Percentiles rank a stretch among this genome's conserved stretches.
phyloP scores from a whole-genome alignment of 2,329 filamentous ascomycete species.

The Cordyceps javanica region DNA sequence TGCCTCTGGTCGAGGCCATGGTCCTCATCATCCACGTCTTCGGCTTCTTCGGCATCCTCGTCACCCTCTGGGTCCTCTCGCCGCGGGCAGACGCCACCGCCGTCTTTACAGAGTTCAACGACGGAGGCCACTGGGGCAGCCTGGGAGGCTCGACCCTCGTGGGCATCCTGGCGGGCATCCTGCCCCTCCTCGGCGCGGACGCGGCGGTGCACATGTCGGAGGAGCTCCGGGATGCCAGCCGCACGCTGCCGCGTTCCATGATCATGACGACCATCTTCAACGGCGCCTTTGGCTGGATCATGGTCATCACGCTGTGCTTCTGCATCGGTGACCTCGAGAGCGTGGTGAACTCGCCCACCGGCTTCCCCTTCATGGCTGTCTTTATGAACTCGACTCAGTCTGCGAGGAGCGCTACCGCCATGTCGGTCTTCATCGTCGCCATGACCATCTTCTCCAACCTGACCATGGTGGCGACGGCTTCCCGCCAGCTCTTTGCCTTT shows the following conservation, averaged over 20 bases:
- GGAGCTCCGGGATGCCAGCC: slow-evolving; percentile 28
- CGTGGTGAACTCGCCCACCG: slow-evolving; percentile 15
- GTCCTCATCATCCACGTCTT: slow-evolving; percentile 35
- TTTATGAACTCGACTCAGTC: slow-evolving; percentile 22
- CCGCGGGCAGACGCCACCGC: slow-evolving; percentile 20
- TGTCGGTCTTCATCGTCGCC: slow-evolving; percentile 22
- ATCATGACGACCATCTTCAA: slow-evolving; percentile 27
- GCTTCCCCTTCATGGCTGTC: slow-evolving; percentile 25
- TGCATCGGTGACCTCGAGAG: slow-evolving; percentile 25
- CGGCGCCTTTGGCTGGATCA: slow-evolving; percentile 27
- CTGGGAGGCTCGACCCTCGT: slow-evolving; percentile 29
- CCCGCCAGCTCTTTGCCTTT: slow-evolving; percentile 26
- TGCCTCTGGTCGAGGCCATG: slow-evolving; percentile 37
- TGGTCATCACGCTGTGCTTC: slow-evolving; percentile 30
- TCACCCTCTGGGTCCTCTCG: slow-evolving; percentile 31
- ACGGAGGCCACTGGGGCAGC: slow-evolving; percentile 27
- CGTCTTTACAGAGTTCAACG: slow-evolving; percentile 26
- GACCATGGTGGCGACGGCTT: slow-evolving; percentile 24
- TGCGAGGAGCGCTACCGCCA: slow-evolving; percentile 18
- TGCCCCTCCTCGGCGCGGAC: slow-evolving; percentile 28
- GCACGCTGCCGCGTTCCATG: slow-evolving; percentile 27
- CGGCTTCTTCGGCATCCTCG: slow-evolving; percentile 24
- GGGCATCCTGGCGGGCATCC: slow-evolving; percentile 32
- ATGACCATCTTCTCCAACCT: slow-evolving; percentile 22
- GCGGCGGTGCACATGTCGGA: slow-evolving; percentile 29